Evolutionary conservation across 805 yeast genomes (phyloP), one percentile per base, ranked within the genome.

Genomic region (Metschnikowia chrysomelidarum): DNA sequence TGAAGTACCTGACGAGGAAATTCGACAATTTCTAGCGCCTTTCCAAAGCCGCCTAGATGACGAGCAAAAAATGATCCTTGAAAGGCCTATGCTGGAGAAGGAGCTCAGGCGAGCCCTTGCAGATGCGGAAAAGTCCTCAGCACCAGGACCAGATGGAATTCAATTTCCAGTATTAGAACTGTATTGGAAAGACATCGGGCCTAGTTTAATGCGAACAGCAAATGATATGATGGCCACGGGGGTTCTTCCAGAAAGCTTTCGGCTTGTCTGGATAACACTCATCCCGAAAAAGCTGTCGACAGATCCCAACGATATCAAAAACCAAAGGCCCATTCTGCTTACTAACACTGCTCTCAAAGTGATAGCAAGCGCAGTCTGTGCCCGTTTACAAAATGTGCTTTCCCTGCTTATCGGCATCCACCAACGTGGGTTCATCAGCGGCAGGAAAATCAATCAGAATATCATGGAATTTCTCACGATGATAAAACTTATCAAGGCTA

Each of bases 271-370:
- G 24, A 30, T 34, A 7, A 30, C 40, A 2, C 23, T 36, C 15
- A 27, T 36, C 24, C 40, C 40, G n/a, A 36, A 36, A 19, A 15
- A n/a, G 3, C 5, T 13, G 10, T 5, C 12, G 11, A 15, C n/a
- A 17, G 11, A 21, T 5, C 18, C 36, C 16, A 18, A 3, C 7
- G 32, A 36, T n/a, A 24, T 26, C 21, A 30, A 27, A 10, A 32
- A 36, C 19, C 34, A 21, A 3, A n/a, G 35, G 2, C 40, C 40
- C n/a, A 35, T 35, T 4, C 16, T 26, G 26, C 30, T 35, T 15
- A 23, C 33, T n/a, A 35, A 35, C 24, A 29, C 26, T 10, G 27
- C 30, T 19, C 21, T 29, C 9, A 30, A 26, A 12, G 26, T 35
- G 20, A 35, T 35, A 3, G 13, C 34, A 4, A 27, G 17, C 6